A percentile compares a stretch with the other conserved stretches of the same genome.
phyloP scores from a whole-genome alignment of 2,329 filamentous ascomycete species.

The Trichoderma sp. region DNA sequence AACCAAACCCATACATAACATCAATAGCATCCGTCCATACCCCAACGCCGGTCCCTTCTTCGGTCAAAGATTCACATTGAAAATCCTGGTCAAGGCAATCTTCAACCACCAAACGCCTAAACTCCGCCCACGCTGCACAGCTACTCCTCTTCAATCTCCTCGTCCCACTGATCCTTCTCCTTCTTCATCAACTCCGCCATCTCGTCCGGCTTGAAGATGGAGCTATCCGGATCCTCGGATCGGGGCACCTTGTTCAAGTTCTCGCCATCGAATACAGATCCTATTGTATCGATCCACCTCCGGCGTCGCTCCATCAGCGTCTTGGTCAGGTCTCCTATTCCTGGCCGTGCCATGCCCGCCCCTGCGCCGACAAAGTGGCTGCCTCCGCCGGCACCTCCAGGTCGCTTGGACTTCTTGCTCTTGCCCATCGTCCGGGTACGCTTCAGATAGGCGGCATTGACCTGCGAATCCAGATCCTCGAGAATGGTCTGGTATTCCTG shows the following conservation, averaged over 20 bases:
- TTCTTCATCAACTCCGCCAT: conserved; percentile 75
- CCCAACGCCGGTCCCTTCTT: conserved; percentile 4
- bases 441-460: conserved; percentile 94
- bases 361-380: conserved; percentile 63
- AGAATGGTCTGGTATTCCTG: conserved; percentile 97
- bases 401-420: conserved; percentile 84
- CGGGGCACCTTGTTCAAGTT: conserved; percentile 73
- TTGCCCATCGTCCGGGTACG: conserved; percentile 93
- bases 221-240: conserved; percentile 61
- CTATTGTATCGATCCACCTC: conserved; percentile 89
- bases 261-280: conserved; percentile 85
- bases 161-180: conserved; percentile 81
- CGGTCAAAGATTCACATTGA: background rate
- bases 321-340: conserved; percentile 88
- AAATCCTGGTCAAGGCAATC: background rate
- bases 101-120: background rate
- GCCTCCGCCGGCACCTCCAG: conserved; percentile 73
- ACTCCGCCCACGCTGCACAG: too few species aligned
- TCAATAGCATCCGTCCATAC: background rate
- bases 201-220: conserved; percentile 71
- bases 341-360: conserved; percentile 67
- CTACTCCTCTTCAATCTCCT: conserved; percentile 70
- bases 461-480: conserved; percentile 92
- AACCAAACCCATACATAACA: background rate
- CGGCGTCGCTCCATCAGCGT: conserved; percentile 88